Evolutionary conservation across 306 rosid genomes (phyloP).

Genomic region (barrel medic (Medicago truncatula)): DNA sequence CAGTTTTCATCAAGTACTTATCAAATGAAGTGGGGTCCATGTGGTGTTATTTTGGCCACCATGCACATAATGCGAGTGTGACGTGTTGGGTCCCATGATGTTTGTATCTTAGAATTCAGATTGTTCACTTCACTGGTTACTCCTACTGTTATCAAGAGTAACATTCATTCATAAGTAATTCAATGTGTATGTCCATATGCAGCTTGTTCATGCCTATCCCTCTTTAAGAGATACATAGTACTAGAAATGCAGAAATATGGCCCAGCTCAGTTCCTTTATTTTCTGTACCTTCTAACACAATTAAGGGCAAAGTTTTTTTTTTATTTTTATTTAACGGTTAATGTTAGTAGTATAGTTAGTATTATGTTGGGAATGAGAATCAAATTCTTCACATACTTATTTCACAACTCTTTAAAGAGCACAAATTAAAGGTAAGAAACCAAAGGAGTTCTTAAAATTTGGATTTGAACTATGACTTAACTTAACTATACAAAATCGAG

Average conservation of each 20-base stretch:
- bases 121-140: conserved; percentile 25
- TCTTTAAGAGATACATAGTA: not conserved
- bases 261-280: too few species aligned
- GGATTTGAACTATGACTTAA: too few species aligned
- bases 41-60: not conserved
- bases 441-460: too few species aligned
- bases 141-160: conserved; percentile 29
- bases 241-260: not conserved
- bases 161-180: not conserved
- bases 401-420: too few species aligned
- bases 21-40: not conserved
- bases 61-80: conserved; percentile 18
- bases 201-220: not conserved
- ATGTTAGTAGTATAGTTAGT: too few species aligned
- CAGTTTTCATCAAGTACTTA: conserved; percentile 19
- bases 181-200: conserved; percentile 15
- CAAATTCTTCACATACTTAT: too few species aligned
- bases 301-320: too few species aligned
- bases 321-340: too few species aligned
- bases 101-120: conserved; percentile 13
- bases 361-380: not conserved
- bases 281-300: too few species aligned
- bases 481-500: too few species aligned
- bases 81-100: conserved; percentile 36
- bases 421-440: too few species aligned